phyloP scores from a whole-genome alignment of 805 yeast species.

The Candida odintsovae region DNA sequence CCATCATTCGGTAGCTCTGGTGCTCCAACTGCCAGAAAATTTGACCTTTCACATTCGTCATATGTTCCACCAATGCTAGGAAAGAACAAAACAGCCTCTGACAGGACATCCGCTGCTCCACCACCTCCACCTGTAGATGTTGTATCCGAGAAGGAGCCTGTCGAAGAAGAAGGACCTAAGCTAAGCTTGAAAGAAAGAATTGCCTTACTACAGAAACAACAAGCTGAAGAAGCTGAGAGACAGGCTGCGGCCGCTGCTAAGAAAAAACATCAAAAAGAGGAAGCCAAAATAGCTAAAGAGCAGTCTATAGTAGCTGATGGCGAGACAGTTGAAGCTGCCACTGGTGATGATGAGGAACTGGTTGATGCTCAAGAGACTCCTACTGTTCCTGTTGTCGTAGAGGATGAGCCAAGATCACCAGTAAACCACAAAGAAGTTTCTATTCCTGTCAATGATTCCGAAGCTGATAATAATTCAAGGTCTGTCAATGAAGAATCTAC shows the following conservation, averaged over 20 bases:
- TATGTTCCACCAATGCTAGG: constrained; percentile 24
- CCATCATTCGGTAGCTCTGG: constrained; percentile 18
- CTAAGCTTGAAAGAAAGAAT: constrained; percentile 84
- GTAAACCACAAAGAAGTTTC: background rate
- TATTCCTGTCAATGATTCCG: background rate
- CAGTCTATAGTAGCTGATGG: background rate
- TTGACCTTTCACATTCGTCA: constrained; percentile 19
- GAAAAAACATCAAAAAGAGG: constrained; percentile 47
- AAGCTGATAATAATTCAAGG: background rate
- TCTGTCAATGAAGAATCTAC: background rate
- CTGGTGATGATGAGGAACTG: background rate
- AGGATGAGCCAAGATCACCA: background rate
- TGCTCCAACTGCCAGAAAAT: background rate
- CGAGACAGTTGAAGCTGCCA: background rate
- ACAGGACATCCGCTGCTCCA: constrained; percentile 11
- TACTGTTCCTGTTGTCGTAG: background rate
- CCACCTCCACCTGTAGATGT: constrained; percentile 28
- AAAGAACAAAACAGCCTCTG: constrained; percentile 6
- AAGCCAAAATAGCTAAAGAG: constrained; percentile 18
- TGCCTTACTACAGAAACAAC: constrained; percentile 74
- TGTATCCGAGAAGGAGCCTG: constrained; percentile 20
- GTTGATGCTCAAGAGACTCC: background rate
- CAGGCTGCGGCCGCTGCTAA: constrained; percentile 57
- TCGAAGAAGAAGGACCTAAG: constrained; percentile 60
- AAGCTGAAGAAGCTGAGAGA: constrained; percentile 70